phyloP scores from a whole-genome alignment of 352 stramenopile species.

The Globisporangium alternatum region DNA sequence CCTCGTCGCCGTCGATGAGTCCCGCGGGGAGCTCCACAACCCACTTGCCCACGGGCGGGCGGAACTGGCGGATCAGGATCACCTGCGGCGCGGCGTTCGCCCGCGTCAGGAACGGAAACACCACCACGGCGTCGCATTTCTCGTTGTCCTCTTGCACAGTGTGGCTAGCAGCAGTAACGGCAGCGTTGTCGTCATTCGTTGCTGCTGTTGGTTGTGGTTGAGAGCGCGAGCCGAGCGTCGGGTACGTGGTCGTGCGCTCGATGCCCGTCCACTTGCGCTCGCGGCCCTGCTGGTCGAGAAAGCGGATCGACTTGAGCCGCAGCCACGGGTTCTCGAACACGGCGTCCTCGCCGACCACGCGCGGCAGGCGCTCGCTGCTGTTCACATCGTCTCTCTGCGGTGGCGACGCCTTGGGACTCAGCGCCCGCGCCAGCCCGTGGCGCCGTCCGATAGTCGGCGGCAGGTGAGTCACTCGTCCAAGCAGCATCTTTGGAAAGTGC shows the following conservation, averaged over 20 bases:
- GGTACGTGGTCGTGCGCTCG: conserved; percentile 66
- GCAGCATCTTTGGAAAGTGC: neutral
- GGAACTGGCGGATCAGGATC: conserved; percentile 90
- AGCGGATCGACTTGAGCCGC: conserved; percentile 59
- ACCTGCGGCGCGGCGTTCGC: conserved; percentile 28
- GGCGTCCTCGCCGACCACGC: conserved; percentile 46
- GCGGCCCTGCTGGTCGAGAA: conserved; percentile 44
- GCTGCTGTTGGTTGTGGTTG: neutral
- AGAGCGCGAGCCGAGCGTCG: conserved; percentile 13
- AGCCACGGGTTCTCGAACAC: conserved; percentile 65
- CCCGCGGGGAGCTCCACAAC: conserved; percentile 91
- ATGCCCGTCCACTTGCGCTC: conserved; percentile 63
- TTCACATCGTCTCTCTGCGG: neutral
- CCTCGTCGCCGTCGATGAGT: conserved; percentile 87
- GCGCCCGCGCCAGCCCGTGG: neutral
- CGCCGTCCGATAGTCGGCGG: neutral
- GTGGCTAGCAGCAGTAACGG: neutral
- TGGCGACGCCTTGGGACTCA: neutral
- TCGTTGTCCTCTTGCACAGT: neutral
- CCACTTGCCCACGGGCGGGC: conserved; percentile 78
- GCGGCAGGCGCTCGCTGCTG: conserved; percentile 23
- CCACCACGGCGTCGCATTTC: conserved; percentile 64
- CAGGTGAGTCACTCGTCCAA: neutral
- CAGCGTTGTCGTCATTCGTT: neutral
- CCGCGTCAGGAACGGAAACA: conserved; percentile 67